Conservation (phyloP, 768 basidiomycete genomes). For the Mycena rebaudengoi region DNA sequence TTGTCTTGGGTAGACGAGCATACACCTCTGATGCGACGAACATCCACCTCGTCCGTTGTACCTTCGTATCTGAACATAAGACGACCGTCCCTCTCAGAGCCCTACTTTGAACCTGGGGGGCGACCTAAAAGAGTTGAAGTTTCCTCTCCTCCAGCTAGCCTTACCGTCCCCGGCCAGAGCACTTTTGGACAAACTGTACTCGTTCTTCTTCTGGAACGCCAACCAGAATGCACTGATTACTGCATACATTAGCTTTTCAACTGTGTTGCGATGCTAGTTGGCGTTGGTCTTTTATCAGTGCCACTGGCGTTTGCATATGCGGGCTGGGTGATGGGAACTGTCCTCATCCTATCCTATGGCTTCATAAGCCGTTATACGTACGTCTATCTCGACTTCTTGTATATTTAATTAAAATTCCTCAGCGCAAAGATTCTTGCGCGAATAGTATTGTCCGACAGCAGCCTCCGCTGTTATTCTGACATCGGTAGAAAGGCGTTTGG, state of each 20-base stretch:
- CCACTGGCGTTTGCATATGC: slow-evolving; percentile 92
- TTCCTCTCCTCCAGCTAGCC: no score
- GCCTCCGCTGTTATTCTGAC: slow-evolving; percentile 85
- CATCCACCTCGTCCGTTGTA: not conserved
- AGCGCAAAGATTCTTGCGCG: slow-evolving; percentile 89
- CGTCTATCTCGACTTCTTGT: slow-evolving; percentile 35
- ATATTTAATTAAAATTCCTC: slow-evolving; percentile 16
- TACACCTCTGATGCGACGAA: not conserved
- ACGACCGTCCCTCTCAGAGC: no score
- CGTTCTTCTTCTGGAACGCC: not conserved
- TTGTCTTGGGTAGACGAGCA: not conserved
- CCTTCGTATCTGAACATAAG: no score
- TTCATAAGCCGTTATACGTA: slow-evolving; percentile 90
- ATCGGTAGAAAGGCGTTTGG: slow-evolving; percentile 93
- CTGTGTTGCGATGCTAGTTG: slow-evolving; percentile 84
- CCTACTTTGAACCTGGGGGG: no score
- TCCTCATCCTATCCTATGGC: slow-evolving; percentile 80
- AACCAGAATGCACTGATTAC: slow-evolving; percentile 3
- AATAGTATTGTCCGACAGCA: slow-evolving; percentile 75
- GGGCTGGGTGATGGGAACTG: slow-evolving; percentile 85
- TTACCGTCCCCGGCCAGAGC: no score
- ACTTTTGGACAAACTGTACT: slow-evolving; percentile 77
- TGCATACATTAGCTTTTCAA: slow-evolving; percentile 75
- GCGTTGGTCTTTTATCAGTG: slow-evolving; percentile 89
- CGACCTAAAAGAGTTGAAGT: no score